Base-by-base conservation (phyloP, 768 basidiomycete genomes). In the Paxillus ammoniavirescens region DNA sequence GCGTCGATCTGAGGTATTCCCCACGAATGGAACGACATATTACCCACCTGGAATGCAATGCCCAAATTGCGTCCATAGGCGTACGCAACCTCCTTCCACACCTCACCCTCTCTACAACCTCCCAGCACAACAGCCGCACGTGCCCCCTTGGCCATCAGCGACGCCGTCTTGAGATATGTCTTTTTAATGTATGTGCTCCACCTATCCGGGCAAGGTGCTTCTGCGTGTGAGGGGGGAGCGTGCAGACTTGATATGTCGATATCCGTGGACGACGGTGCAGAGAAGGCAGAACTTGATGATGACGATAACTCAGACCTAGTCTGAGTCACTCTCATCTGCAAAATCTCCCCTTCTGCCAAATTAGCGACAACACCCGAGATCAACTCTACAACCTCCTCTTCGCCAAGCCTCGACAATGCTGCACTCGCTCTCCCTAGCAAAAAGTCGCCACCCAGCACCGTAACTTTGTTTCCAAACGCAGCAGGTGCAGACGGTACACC, bases 381-480 rank as follows among this genome's bases (percentile, higher is more conserved):
- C 53, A 98, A 80, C 69, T 99, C 97, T 47, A 98, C 92, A 49
- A 96, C 95, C 66, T 98, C 92, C 61, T 73, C 77, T 55, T 87
- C 86, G 5, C 94, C 95, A 7, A 99, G 78, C 9, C 94, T 80
- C 0, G 93, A 86, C 8, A 98, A 77, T 0, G 93, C 91, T 2
- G 92, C 86, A 58, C 86, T 89, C 10, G 95, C 89, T 45, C 97
- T 84, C 8, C 93, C 97, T 8, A 99, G 82, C 17, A 99, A 77
- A 71, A 98, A 98, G 72, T 98, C 97, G 8, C 97, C 97, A 0
- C 88, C 94, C 14, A 99, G 85, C 61, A 99, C 86, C 35, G 93
- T 81, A 4, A 98, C 80, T 68, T 99, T 99, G 78, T 95, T 97
- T 10, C 90, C 93, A 64, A 93, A 93, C 1, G 83, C 80, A 26